A percentile compares a stretch with the other conserved stretches of the same genome.
These are phyloP conservation scores for Lachancea dasiensis DNA, from an alignment of 805 yeast species.

Conservation along the genomic window DNA sequence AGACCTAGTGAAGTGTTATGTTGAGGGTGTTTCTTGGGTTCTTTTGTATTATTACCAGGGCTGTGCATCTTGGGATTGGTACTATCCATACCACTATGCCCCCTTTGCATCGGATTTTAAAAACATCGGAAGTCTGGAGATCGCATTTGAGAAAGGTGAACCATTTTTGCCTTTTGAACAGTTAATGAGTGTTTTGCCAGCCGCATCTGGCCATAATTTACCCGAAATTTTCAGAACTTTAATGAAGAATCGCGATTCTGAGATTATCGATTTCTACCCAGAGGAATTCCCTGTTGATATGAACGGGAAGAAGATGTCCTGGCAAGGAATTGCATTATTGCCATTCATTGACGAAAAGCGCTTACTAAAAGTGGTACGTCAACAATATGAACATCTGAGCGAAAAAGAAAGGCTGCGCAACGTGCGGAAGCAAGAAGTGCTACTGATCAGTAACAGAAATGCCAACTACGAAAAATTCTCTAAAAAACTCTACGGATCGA, in stretches of 20 bases:
- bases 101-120: constrained; percentile 91
- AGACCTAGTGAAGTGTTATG: constrained; percentile 62
- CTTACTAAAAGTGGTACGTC: constrained; percentile 58
- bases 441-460: constrained; percentile 62
- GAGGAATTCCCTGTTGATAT: constrained; percentile 82
- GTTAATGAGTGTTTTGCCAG: constrained; percentile 91
- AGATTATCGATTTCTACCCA: constrained; percentile 87
- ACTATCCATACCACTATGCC: constrained; percentile 93
- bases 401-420: constrained; percentile 68
- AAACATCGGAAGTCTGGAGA: constrained; percentile 43
- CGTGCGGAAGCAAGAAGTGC: constrained; percentile 60
- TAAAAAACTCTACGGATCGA: constrained; percentile 27
- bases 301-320: constrained; percentile 91
- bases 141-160: constrained; percentile 57
- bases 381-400: constrained; percentile 55
- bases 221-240: constrained; percentile 77
- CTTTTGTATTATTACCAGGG: constrained; percentile 92
- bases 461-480: constrained; percentile 35
- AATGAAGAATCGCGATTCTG: constrained; percentile 75
- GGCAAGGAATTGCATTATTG: constrained; percentile 89
- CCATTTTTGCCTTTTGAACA: constrained; percentile 93
- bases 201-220: constrained; percentile 81
- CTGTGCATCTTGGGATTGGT: constrained; percentile 99
- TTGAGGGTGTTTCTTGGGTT: constrained; percentile 98
- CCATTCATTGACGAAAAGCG: constrained; percentile 89